Evolutionary conservation across 208 protist species (phyloP).

Genomic region (Blechomonas ayalai): DNA sequence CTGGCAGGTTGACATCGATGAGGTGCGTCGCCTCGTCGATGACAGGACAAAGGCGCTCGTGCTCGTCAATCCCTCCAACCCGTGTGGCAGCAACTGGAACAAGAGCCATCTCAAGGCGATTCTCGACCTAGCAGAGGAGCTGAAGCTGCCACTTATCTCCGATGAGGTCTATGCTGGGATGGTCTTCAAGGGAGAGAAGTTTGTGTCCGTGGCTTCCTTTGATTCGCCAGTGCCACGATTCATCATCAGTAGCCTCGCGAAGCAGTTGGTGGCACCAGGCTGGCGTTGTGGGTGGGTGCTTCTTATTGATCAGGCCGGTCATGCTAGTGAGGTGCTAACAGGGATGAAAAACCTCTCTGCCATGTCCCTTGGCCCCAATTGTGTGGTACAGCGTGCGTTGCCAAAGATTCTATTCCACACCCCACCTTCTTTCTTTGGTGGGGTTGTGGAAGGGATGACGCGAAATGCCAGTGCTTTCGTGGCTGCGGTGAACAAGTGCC

Average conservation of each 20-base stretch:
- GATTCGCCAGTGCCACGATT: slow-evolving; percentile 77
- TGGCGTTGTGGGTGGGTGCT: slow-evolving; percentile 90
- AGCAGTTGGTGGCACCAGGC: slow-evolving; percentile 89
- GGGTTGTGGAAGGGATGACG: slow-evolving; percentile 31
- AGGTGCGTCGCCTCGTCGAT: slow-evolving; percentile 72
- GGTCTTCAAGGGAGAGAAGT: slow-evolving; percentile 69
- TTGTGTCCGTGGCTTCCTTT: slow-evolving; percentile 76
- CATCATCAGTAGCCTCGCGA: slow-evolving; percentile 86
- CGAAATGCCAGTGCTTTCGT: slow-evolving; percentile 46
- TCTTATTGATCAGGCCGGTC: slow-evolving; percentile 53
- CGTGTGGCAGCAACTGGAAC: slow-evolving; percentile 90
- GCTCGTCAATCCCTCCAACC: slow-evolving; percentile 95
- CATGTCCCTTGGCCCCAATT: slow-evolving; percentile 75
- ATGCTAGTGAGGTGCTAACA: slow-evolving; percentile 6
- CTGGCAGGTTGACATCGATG: slow-evolving; percentile 87
- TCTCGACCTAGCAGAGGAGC: slow-evolving; percentile 75
- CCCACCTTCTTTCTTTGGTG: slow-evolving; percentile 25
- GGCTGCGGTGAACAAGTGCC: slow-evolving; percentile 18
- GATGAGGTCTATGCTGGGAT: slow-evolving; percentile 95
- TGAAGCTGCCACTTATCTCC: slow-evolving; percentile 85
- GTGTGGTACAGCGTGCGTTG: slow-evolving; percentile 61
- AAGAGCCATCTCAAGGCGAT: slow-evolving; percentile 75
- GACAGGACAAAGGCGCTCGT: slow-evolving; percentile 81
- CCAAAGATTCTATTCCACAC: slow-evolving; percentile 51
- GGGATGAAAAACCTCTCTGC: slow-evolving; percentile 26